phyloP scores from a whole-genome alignment of 805 yeast species.

The Kurtzmaniella fragi region DNA sequence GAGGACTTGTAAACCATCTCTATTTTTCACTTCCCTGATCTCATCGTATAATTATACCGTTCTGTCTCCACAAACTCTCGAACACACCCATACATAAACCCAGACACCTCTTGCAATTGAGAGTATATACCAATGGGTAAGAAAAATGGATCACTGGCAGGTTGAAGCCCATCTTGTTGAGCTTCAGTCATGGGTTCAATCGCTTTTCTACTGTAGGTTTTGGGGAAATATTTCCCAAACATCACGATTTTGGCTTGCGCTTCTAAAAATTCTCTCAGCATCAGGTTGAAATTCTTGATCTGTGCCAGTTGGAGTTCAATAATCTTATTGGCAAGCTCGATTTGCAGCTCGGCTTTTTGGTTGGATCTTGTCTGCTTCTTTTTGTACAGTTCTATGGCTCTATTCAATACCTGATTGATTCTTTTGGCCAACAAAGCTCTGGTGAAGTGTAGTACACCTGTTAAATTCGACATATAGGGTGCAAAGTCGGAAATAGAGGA shows the following conservation, averaged over 20 bases:
- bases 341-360: not conserved
- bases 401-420: constrained; percentile 21
- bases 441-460: constrained; percentile 23
- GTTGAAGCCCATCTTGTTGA: constrained; percentile 13
- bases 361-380: constrained; percentile 8
- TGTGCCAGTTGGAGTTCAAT: constrained; percentile 23
- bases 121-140: constrained; percentile 36
- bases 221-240: constrained; percentile 19
- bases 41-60: constrained; percentile 2
- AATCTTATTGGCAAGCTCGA: constrained; percentile 16
- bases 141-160: constrained; percentile 22
- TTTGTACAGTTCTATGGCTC: constrained; percentile 18
- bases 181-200: constrained; percentile 3
- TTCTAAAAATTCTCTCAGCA: constrained; percentile 18
- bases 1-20: too few species aligned
- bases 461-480: constrained; percentile 11
- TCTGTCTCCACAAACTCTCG: constrained; percentile 27
- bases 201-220: constrained; percentile 21
- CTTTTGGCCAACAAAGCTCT: constrained; percentile 26
- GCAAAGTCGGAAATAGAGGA: not conserved
- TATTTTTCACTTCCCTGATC: too few species aligned
- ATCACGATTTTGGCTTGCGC: constrained; percentile 16
- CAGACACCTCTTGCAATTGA: constrained; percentile 25
- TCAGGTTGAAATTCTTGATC: constrained; percentile 18
- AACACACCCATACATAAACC: constrained; percentile 23